A percentile compares a stretch with the other conserved stretches of the same genome.
Conservation (phyloP, 164 flowering plant genomes). For the Platanus orientalis region DNA sequence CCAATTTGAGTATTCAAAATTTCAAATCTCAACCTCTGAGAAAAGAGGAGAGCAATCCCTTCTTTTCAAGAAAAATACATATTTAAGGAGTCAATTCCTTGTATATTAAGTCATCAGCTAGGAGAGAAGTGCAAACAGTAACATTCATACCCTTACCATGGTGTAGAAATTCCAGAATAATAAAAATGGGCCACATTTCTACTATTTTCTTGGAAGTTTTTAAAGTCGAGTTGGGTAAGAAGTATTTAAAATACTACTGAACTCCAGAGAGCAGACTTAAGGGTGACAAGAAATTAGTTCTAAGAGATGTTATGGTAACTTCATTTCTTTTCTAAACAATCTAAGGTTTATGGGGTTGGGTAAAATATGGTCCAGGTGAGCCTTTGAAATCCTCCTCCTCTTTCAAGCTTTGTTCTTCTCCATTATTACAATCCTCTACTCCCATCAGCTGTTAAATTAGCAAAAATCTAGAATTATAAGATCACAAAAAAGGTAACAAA, state of each 20-base stretch:
- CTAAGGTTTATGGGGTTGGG: conserved; percentile 53
- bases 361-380: conserved; percentile 78
- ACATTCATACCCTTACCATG: neutral
- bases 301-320: neutral
- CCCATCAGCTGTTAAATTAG: conserved; percentile 40
- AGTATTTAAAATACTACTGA: too few species aligned
- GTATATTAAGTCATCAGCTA: neutral
- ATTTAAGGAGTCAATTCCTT: too few species aligned
- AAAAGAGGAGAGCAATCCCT: too few species aligned
- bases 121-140: neutral
- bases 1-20: too few species aligned
- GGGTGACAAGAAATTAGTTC: too few species aligned
- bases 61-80: too few species aligned
- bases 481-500: neutral
- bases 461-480: neutral
- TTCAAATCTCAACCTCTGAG: too few species aligned
- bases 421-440: conserved; percentile 33
- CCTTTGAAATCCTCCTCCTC: conserved; percentile 58
- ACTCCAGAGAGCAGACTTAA: too few species aligned
- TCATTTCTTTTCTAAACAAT: neutral
- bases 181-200: neutral
- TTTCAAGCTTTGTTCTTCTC: conserved; percentile 57
- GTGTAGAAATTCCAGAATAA: neutral
- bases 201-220: neutral
- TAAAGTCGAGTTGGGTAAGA: neutral